These are phyloP conservation scores for Stagonosporopsis chrysanthemi DNA, from an alignment of 2,329 filamentous ascomycete species.

Conservation along the genomic window DNA sequence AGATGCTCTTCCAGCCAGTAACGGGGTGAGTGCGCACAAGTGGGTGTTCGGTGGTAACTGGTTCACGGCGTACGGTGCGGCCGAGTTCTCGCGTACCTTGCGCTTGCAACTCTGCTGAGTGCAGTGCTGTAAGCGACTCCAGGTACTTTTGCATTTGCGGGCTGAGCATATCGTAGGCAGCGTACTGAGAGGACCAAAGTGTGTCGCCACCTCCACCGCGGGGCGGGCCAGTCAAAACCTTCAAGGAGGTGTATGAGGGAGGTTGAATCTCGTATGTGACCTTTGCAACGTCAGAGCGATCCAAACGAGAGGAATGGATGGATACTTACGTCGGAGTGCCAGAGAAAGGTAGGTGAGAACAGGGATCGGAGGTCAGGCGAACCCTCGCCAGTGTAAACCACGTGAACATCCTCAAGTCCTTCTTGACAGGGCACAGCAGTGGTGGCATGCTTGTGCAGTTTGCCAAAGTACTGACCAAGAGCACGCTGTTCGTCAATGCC, in stretches of 20 bases:
- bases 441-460: conserved; percentile 63
- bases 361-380: conserved; percentile 61
- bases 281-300: conserved; percentile 36
- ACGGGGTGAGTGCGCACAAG: conserved; percentile 67
- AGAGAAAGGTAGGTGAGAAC: conserved; percentile 63
- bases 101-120: conserved; percentile 63
- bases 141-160: conserved; percentile 64
- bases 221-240: conserved; percentile 62
- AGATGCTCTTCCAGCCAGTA: conserved; percentile 68
- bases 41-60: conserved; percentile 64
- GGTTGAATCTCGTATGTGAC: conserved; percentile 66
- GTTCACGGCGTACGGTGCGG: conserved; percentile 61
- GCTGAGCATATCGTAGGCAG: conserved; percentile 64
- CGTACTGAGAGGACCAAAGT: conserved; percentile 66
- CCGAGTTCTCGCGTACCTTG: conserved; percentile 59
- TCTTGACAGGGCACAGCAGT: conserved; percentile 58
- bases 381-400: conserved; percentile 62
- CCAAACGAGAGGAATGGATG: conserved; percentile 8
- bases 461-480: conserved; percentile 62
- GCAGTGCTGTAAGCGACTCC: conserved; percentile 63
- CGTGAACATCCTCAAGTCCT: conserved; percentile 64
- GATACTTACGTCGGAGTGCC: conserved; percentile 61
- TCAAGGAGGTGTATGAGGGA: conserved; percentile 64
- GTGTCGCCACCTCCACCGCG: conserved; percentile 65
- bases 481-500: conserved; percentile 62